Evolutionary conservation across 352 stramenopile genomes (phyloP).

Genomic region (Pythium periplocum): DNA sequence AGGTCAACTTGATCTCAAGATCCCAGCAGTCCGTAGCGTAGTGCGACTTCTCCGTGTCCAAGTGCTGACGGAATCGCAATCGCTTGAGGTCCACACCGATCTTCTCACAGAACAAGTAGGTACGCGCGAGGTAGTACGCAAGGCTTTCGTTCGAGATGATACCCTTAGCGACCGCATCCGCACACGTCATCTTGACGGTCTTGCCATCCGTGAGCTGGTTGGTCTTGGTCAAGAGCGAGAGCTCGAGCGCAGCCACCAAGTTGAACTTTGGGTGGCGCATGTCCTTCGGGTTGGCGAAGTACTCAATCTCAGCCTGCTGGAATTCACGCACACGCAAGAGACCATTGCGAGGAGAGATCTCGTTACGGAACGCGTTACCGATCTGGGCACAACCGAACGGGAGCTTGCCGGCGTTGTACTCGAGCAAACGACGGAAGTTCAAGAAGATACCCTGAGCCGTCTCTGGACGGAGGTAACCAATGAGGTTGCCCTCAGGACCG

Average conservation of each 20-base stretch:
- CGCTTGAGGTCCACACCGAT: constrained; percentile 92
- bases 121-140: constrained; percentile 98
- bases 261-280: constrained; percentile 98
- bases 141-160: constrained; percentile 99
- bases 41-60: constrained; percentile 99
- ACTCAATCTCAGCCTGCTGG: constrained; percentile 99
- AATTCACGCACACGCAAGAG: constrained; percentile 99
- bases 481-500: constrained; percentile 94
- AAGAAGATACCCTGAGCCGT: constrained; percentile 99
- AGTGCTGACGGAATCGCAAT: constrained; percentile 98
- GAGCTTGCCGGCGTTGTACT: constrained; percentile 96
- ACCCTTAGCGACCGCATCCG: constrained; percentile 88
- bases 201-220: constrained; percentile 97
- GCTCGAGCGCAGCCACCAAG: constrained; percentile 77
- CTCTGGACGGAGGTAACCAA: constrained; percentile 98
- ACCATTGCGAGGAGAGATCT: constrained; percentile 96
- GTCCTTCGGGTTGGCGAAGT: constrained; percentile 98
- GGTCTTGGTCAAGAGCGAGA: constrained; percentile 92
- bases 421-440: constrained; percentile 97
- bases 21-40: constrained; percentile 99
- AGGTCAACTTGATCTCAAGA: constrained; percentile 97
- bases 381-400: constrained; percentile 84
- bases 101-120: constrained; percentile 94
- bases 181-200: constrained; percentile 90
- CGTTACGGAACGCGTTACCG: constrained; percentile 89